Evolutionary conservation across 306 rosid species (phyloP), one percentile per base, ranked within the genome.

Genomic region (Hippophae rhamnoides): DNA sequence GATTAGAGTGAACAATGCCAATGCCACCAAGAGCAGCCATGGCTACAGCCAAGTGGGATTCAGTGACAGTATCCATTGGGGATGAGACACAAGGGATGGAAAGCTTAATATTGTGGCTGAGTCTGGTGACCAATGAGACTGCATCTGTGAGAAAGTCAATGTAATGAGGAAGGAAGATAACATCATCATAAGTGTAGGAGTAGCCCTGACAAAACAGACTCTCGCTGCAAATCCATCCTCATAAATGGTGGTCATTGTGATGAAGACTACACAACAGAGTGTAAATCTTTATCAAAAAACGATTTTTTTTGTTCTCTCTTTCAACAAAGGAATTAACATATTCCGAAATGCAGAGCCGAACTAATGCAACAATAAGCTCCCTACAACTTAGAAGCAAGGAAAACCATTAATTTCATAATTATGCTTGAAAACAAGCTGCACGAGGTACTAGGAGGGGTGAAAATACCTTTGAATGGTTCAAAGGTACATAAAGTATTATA

Each of bases 21-120:
- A 89, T 65, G 13, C 88, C 95, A 1, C 95, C 95, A 0, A 86
- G 81, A 0, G 97, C 69, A 1, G 97, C 95, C 88, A 89, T 86
- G 66, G 94, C 63, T 3, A 77, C 53, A 46, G 95, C 90, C 97
- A 86, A 86, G 72, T 71, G 45, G 2, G 88, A 52, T 66, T 86
- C 95, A 7, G 94, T 86, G 50, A 89, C 88, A 11, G 95, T 86
- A 63, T 89, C 97, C 97, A 89, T 86, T 0, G 97, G 97, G n/a
- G 97, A 89, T 11, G 97, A 82, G 10, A 86, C 85, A 62, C 86
- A 62, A 44, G 97, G 97, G n/a, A 77, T 52, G 10, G 81, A 63
- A 56, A 86, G 90, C 0, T 76, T 47, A 55, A 89, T 6, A 38
- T 76, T 79, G 58, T 94, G 94, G 53, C 76, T 74, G 70, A 89